phyloP scores from a whole-genome alignment of 352 stramenopile genomes.

The Pythium phragmiticola region DNA sequence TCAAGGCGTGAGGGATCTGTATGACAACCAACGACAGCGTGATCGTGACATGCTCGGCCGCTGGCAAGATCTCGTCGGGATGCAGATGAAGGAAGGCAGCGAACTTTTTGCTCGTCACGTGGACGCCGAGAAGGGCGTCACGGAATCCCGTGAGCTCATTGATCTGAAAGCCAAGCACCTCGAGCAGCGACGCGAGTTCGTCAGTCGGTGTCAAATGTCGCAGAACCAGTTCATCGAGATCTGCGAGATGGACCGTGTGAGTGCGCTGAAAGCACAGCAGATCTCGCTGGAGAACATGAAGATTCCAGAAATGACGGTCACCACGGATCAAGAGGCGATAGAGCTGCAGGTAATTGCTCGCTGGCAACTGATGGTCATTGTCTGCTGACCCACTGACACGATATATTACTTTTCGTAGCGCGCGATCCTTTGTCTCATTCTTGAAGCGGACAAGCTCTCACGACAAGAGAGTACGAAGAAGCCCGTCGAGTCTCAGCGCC shows the following conservation, averaged over 20 bases:
- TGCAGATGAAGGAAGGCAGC: constrained; percentile 83
- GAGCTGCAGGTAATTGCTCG: constrained; percentile 44
- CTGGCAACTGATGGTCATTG: background rate
- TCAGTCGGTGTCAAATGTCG: constrained; percentile 64
- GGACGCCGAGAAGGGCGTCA: constrained; percentile 41
- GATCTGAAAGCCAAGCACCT: constrained; percentile 61
- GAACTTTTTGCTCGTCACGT: constrained; percentile 64
- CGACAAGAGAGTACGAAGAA: constrained; percentile 45
- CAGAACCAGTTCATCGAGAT: constrained; percentile 82
- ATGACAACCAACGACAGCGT: constrained; percentile 53
- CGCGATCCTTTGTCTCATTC: constrained; percentile 62
- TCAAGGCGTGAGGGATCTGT: constrained; percentile 57
- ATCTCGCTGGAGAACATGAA: constrained; percentile 71
- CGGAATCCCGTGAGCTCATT: constrained; percentile 48
- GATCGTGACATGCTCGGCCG: constrained; percentile 74
- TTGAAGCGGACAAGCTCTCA: constrained; percentile 70
- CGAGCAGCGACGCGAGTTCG: constrained; percentile 66
- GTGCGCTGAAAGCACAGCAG: constrained; percentile 62
- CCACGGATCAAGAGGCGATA: constrained; percentile 42
- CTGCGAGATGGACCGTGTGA: constrained; percentile 60
- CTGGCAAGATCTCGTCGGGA: constrained; percentile 75
- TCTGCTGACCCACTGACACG: background rate
- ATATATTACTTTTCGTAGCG: constrained; percentile 32
- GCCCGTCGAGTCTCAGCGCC: background rate
- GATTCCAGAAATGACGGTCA: constrained; percentile 67